Percentiles rank a stretch among this genome's conserved stretches.
Conservation (phyloP, 306 rosid species). For the Lagenaria siceraria region DNA sequence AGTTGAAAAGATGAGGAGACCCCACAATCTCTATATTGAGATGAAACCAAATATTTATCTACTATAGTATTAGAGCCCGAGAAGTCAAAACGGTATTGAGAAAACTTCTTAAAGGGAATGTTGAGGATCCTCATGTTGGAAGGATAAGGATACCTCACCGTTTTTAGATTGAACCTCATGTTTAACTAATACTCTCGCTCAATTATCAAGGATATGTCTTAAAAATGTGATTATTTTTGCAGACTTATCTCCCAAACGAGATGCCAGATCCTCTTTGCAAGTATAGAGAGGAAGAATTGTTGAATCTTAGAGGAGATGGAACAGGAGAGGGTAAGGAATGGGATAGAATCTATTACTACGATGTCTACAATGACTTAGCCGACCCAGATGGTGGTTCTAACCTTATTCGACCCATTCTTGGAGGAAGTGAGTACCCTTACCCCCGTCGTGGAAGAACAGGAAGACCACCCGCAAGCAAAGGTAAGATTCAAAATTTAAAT, state of each 20-base stretch:
- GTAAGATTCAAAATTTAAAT: slow-evolving; percentile 10
- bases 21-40: too few species aligned
- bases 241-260: slow-evolving; percentile 48
- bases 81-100: too few species aligned
- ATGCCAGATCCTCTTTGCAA: slow-evolving; percentile 47
- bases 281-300: slow-evolving; percentile 59
- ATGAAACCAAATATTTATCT: too few species aligned
- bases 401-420: slow-evolving; percentile 46
- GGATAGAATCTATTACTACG: slow-evolving; percentile 80
- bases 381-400: slow-evolving; percentile 21
- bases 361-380: slow-evolving; percentile 55
- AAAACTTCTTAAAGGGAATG: too few species aligned
- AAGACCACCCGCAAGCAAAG: slow-evolving; percentile 31
- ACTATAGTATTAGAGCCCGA: too few species aligned
- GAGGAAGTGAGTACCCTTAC: slow-evolving; percentile 60
- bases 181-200: too few species aligned
- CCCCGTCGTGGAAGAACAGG: slow-evolving; percentile 78
- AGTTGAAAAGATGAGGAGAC: too few species aligned
- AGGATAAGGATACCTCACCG: too few species aligned
- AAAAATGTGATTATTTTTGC: too few species aligned
- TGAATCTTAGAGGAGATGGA: slow-evolving; percentile 53
- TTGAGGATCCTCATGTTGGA: too few species aligned
- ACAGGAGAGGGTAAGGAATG: slow-evolving; percentile 40
- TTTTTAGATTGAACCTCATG: too few species aligned
- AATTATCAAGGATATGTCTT: too few species aligned